phyloP scores from a whole-genome alignment of 306 rosid species.

The Medicago truncatula region DNA sequence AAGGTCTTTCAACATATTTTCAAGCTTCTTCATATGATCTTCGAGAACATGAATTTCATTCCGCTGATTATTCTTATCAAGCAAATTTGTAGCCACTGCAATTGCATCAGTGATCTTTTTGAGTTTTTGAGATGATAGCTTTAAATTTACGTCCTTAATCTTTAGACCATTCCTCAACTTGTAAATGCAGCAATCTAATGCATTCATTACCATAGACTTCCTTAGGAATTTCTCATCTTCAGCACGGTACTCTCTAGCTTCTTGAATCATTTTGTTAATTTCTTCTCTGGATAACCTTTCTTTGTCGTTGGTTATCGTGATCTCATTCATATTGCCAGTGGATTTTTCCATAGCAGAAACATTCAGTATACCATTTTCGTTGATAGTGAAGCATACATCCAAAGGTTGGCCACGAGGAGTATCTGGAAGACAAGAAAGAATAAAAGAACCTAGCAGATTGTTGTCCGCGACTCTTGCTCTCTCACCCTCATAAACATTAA shows the following conservation, averaged over 20 bases:
- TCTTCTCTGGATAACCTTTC: slow-evolving; percentile 47
- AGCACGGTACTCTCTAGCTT: slow-evolving; percentile 44
- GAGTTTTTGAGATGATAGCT: slow-evolving; percentile 13
- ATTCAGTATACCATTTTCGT: slow-evolving; percentile 51
- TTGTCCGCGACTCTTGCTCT: slow-evolving; percentile 52
- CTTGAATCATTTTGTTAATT: slow-evolving; percentile 53
- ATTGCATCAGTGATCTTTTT: slow-evolving; percentile 37
- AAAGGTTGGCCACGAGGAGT: slow-evolving; percentile 49
- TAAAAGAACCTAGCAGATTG: slow-evolving; percentile 52
- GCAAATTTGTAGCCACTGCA: not conserved
- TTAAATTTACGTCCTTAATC: slow-evolving; percentile 30
- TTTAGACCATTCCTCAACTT: slow-evolving; percentile 42
- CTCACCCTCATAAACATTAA: slow-evolving; percentile 62
- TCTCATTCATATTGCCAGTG: slow-evolving; percentile 39
- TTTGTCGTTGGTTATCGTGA: slow-evolving; percentile 51
- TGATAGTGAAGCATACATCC: slow-evolving; percentile 44
- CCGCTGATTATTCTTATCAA: not conserved
- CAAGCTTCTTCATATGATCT: slow-evolving; percentile 40
- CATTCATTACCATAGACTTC: slow-evolving; percentile 43
- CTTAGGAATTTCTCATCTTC: slow-evolving; percentile 52
- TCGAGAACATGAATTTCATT: not conserved
- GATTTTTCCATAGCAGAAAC: slow-evolving; percentile 54
- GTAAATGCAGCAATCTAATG: slow-evolving; percentile 47
- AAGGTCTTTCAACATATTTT: not conserved
- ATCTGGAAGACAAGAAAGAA: slow-evolving; percentile 41